Base-by-base conservation (phyloP, 1,284 basidiomycete species). In the Trametes polyzona region DNA sequence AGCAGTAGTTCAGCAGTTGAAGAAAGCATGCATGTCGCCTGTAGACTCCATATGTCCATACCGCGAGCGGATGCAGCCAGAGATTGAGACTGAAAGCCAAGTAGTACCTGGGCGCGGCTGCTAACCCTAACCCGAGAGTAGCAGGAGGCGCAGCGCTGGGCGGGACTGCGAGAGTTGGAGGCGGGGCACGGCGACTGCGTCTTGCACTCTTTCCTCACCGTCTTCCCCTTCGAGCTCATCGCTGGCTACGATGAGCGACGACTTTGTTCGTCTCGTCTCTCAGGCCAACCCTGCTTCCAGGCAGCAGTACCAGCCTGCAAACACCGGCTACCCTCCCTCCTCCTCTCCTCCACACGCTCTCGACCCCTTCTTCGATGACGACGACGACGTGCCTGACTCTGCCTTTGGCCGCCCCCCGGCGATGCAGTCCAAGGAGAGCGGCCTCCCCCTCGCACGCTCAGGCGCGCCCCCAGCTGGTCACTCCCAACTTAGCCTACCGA, bases 341-440 rank as follows among this genome's bases (percentile, higher is more conserved):
- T 70, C 75, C 52, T 64, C 69, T 12, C 52, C 60, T 26, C 59
- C 62, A 17, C 60, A 58, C 17, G 64, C 53, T 36, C 76, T 92
- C 72, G 89, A 92, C 72, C 89, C 90, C 2, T 92, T 92, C 73
- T 92, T 92, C 71, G 87, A 90, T 73, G 90, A 92, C 61, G 89
- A 91, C 63, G 67, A 69, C 57, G 78, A 84, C 61, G 65, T 77
- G 29, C 83, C 84, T 19, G 85, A 88, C 73, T 86, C 85, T 29
- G 83, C 83, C 23, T 88, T 87, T 73, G 84, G 81, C 51, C 65
- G 75, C 47, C 75, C 77, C n/a, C 69, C 69, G 26, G 72, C 85
- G 52, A 87, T 85, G 83, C 82, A 82, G 63, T 88, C 85, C 12
- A 85, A 87, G 66, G 88, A 88, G 66, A 90, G 86, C 67, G 84